A percentile compares a stretch with the other conserved stretches of the same genome.
Conservation (phyloP, 768 basidiomycete species). For the Suillus subalutaceus region DNA sequence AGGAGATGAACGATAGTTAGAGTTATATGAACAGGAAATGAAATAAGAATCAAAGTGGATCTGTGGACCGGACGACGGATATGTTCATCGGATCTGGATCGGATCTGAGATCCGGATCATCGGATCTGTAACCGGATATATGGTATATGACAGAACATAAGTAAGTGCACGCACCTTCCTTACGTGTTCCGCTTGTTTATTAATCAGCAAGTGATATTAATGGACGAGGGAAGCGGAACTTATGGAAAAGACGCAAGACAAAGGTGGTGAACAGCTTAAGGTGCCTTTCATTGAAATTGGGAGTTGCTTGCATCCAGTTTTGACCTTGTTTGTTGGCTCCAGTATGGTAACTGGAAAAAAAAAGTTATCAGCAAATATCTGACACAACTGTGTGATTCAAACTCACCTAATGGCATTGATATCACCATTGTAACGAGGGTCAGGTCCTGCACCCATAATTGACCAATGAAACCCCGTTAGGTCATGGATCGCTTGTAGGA, state of each 20-base stretch:
- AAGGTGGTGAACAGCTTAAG: background rate
- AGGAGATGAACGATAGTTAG: too few relatives aligned
- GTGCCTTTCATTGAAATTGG: background rate
- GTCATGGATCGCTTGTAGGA: background rate
- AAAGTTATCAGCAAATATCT: background rate
- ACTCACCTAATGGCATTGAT: background rate
- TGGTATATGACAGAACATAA: too few relatives aligned
- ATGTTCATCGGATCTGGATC: too few relatives aligned
- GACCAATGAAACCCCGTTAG: background rate
- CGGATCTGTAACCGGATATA: too few relatives aligned
- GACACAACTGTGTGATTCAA: background rate
- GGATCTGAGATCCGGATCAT: too few relatives aligned
- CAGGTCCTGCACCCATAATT: constrained; percentile 1
- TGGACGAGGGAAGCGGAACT: background rate
- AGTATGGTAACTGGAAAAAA: background rate
- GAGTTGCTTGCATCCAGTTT: background rate
- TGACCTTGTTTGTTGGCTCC: background rate
- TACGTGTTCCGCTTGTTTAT: background rate
- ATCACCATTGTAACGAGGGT: background rate
- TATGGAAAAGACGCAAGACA: background rate
- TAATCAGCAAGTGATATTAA: background rate
- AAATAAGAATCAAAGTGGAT: too few relatives aligned
- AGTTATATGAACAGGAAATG: too few relatives aligned
- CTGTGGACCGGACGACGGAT: too few relatives aligned
- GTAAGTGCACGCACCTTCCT: background rate